Base-by-base conservation (phyloP, 2,329 filamentous ascomycete species). In the Rhynchosporium graminicola region DNA sequence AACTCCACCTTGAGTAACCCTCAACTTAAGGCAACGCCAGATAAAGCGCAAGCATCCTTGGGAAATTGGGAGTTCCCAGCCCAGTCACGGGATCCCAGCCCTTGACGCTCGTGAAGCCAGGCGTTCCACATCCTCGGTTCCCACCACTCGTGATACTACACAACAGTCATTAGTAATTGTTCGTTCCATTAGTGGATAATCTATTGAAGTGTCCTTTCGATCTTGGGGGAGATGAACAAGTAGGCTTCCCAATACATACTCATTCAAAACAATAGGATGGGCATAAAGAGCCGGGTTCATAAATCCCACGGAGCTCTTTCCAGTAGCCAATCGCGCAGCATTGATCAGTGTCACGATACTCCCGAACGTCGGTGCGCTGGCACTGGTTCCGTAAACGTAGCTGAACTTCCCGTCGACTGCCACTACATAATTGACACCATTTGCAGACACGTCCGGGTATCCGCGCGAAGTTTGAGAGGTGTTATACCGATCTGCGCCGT, bases 41-140 rank as follows among this genome's bases (percentile, higher is more conserved):
- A 28, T 52, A 68, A 4, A 61, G 38, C 2, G 45, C 51, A 13
- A 77, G 65, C 59, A 78, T 74, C 42, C 73, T 67, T 63, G 71
- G 80, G 33, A 83, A 83, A 0, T 84, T 76, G 0, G 87, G 88
- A 1, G 82, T 75, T 0, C 85, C 80, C 26, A 76, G 58, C 1
- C 75, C 74, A 3, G 74, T 75, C 1, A 75, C 71, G 3, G 74
- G 74, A 62, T 76, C 74, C 74, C 74, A 76, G 4, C 66, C 66
- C 12, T 47, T 40, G 4, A 68, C 65, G 15, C 69, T 67, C 29
- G 63, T 72, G 40, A 77, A 75, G 59, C 76, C 76, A 8, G 74
- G 72, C 9, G 76, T 71, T 8, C 66, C 67, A 52, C 69, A 69
- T 0, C 69, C 69, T 3, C 63, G 66, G 45, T 71, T 71, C 2